Conservation (phyloP, 805 yeast species). For the Nadsonia fulvescens region DNA sequence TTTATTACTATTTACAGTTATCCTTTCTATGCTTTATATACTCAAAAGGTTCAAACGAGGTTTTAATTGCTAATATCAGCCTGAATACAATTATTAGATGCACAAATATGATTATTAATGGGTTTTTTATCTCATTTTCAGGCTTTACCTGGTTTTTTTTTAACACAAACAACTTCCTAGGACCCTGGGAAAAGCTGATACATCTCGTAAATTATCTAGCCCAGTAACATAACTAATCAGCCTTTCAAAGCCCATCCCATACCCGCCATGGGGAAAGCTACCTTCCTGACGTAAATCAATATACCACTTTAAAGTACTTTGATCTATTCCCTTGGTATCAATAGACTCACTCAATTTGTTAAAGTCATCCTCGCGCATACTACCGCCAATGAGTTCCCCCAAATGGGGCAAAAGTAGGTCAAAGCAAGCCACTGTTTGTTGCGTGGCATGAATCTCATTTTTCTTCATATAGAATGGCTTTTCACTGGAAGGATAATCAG, state of each 20-base stretch:
- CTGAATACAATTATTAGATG: too few species aligned
- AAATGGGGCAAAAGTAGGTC: constrained; percentile 79
- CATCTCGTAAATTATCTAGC: constrained; percentile 68
- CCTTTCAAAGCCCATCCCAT: constrained; percentile 89
- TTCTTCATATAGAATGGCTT: constrained; percentile 89
- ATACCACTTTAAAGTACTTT: constrained; percentile 56
- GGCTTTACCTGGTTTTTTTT: too few species aligned
- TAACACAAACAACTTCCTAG: too few species aligned
- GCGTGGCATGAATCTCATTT: too few species aligned
- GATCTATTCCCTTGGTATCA: constrained; percentile 32
- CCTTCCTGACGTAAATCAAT: constrained; percentile 57
- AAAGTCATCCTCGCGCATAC: constrained; percentile 63
- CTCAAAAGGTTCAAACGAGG: too few species aligned
- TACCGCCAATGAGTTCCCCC: constrained; percentile 92
- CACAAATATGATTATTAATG: too few species aligned
- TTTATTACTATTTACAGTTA: too few species aligned
- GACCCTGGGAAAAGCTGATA: constrained; percentile 80
- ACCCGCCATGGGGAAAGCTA: constrained; percentile 88
- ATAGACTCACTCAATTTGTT: constrained; percentile 31
- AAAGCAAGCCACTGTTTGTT: constrained; percentile 66
- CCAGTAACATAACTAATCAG: constrained; percentile 55
- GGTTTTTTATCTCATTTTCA: too few species aligned
- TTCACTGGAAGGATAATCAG: constrained; percentile 60
- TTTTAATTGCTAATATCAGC: too few species aligned
- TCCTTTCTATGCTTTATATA: too few species aligned